Evolutionary conservation across 106 monocot species (phyloP), one percentile per base, ranked within the genome.

Genomic region (Cymbidium sinense): DNA sequence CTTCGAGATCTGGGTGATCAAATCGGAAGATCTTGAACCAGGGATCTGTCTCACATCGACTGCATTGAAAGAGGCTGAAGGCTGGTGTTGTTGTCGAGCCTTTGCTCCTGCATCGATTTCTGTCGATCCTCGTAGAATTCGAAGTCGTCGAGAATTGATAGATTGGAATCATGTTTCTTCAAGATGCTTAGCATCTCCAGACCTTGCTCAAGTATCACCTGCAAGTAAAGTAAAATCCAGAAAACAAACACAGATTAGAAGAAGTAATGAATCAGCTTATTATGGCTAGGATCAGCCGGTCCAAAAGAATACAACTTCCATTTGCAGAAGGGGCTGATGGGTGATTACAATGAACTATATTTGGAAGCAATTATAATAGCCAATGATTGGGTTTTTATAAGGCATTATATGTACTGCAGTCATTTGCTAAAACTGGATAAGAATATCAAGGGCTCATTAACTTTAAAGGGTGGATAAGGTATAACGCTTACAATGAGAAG

Each of bases 141-240:
- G 19, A 96, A 96, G 64, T 96, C 96, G 70, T 96, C 91, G 25
- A 96, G 93, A 34, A 96, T 88, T 20, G 93, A 93, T 64, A 80
- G 25, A 2, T 88, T 88, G 37, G 81, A 79, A 77, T 96, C 91
- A 78, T 96, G 81, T 18, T 86, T 88, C 79, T 96, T 96, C 67
- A 93, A 91, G 61, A 96, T 86, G 61, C 75, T 84, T 50, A 96
- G 81, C 88, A 96, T 93, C 82, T 96, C 96, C 41, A 91, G 64
- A 29, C 93, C 96, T 76, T 93, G 96, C 55, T 96, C 91, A 75
- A 96, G 71, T 70, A 89, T 91, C 58, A 96, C 93, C 96, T 93
- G 87, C 75, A 86, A 34, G 28, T 79, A 74, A 86, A 34, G 28
- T 79, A 27, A 58, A 67, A 34, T 67, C 17, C 17, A 18, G 67